Evolutionary conservation across 192 early-diverging fungal genomes (phyloP).

Genomic region (Linnemannia zychae): DNA sequence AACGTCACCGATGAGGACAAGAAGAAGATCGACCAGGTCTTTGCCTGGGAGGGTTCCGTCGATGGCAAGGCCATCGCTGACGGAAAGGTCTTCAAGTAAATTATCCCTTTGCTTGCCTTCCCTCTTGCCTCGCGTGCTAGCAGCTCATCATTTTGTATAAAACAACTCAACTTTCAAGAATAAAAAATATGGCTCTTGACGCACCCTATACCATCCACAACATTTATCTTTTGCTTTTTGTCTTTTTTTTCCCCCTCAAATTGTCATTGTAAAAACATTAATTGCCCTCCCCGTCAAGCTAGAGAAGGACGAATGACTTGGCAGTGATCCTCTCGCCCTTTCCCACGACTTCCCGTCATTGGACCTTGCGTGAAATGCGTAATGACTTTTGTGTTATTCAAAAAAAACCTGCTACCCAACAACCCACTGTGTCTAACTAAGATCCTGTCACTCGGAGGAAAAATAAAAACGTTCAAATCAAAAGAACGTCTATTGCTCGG

Average conservation of each 20-base stretch:
- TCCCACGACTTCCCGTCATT: not conserved
- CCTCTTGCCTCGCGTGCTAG: not conserved
- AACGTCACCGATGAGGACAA: slow-evolving; percentile 74
- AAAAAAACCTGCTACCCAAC: not conserved
- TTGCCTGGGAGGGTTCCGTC: slow-evolving; percentile 87
- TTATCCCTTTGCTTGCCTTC: not conserved
- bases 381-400: slow-evolving; percentile 4
- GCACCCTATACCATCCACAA: not conserved
- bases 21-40: slow-evolving; percentile 45
- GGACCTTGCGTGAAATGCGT: not conserved
- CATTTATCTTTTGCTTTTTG: not conserved
- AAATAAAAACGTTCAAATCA: not conserved
- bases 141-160: slow-evolving; percentile 7
- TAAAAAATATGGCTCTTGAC: slow-evolving; percentile 9
- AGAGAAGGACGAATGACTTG: too few species aligned
- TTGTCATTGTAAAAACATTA: not conserved
- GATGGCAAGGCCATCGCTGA: slow-evolving; percentile 83
- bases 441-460: not conserved
- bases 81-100: slow-evolving; percentile 91
- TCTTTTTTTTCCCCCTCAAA: not conserved
- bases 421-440: not conserved
- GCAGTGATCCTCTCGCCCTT: too few species aligned
- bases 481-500: slow-evolving; percentile 42
- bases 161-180: not conserved
- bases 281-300: too few species aligned